Evolutionary conservation across 371 early-diverging fungal genomes (phyloP).

Genomic region (Mucor sp.): DNA sequence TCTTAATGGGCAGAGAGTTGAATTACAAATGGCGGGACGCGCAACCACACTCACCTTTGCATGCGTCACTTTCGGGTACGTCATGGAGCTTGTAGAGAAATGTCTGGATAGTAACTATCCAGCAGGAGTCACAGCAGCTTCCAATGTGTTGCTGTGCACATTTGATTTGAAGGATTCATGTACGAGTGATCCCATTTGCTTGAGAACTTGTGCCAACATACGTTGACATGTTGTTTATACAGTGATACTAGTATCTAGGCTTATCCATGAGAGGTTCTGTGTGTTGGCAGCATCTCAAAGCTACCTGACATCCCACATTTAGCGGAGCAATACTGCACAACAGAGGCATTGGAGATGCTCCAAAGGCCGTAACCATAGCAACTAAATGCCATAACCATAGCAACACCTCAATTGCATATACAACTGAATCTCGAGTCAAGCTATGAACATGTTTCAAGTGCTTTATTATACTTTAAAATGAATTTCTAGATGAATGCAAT

Average conservation of each 20-base stretch:
- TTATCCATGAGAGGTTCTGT: background rate
- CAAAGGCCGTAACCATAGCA: too few species aligned
- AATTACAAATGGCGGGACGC: conserved; percentile 10
- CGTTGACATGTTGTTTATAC: background rate
- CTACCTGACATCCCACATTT: too few species aligned
- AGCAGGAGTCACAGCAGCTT: background rate
- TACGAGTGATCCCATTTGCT: background rate
- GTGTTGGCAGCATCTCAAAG: background rate
- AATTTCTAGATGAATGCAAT: background rate
- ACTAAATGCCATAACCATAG: too few species aligned
- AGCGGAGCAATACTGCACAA: background rate
- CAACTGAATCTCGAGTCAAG: background rate
- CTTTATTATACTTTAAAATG: background rate
- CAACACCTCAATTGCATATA: too few species aligned
- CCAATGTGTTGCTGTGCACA: background rate
- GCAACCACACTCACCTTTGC: conserved; percentile 9
- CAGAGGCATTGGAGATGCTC: background rate
- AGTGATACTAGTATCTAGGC: background rate
- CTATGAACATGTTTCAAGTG: background rate
- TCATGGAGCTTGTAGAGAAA: background rate
- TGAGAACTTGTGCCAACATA: background rate
- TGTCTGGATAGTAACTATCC: background rate
- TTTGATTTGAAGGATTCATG: background rate
- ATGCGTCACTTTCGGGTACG: conserved; percentile 9
- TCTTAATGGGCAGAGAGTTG: background rate